phyloP scores from a whole-genome alignment of 331 rosid genomes.

The Rosa hybrid region DNA sequence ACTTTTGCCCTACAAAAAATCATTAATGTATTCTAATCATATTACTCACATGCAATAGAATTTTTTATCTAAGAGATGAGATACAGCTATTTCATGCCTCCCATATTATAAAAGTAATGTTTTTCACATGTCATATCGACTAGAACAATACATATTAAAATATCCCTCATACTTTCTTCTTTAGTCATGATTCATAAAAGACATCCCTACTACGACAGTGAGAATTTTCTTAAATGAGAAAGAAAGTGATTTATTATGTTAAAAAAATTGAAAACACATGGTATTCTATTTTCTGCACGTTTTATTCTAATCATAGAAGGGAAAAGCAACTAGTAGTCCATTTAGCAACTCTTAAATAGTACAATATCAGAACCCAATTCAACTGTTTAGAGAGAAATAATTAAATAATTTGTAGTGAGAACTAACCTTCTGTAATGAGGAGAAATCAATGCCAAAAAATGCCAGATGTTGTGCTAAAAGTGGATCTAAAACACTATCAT shows the following conservation, averaged over 20 bases:
- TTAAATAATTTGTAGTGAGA: background rate
- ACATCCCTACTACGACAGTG: background rate
- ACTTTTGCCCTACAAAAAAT: background rate
- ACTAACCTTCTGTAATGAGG: slow-evolving; percentile 85
- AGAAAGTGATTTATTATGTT: background rate
- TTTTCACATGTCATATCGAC: background rate
- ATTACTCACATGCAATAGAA: background rate
- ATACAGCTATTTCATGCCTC: slow-evolving; percentile 1
- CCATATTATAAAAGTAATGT: background rate
- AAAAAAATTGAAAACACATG: background rate
- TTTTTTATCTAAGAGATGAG: background rate
- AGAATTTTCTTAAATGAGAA: background rate
- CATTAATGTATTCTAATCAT: background rate
- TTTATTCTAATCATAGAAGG: background rate
- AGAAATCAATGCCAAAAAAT: slow-evolving; percentile 92
- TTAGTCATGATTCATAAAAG: background rate
- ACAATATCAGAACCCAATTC: background rate
- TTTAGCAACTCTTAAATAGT: background rate
- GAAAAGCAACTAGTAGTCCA: background rate
- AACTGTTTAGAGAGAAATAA: background rate
- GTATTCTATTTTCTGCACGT: background rate
- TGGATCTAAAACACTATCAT: slow-evolving; percentile 88
- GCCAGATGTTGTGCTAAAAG: slow-evolving; percentile 85
- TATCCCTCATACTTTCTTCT: background rate
- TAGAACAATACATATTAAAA: background rate